Evolutionary conservation across 352 stramenopile genomes (phyloP).

Genomic region (Globisporangium radiosum): DNA sequence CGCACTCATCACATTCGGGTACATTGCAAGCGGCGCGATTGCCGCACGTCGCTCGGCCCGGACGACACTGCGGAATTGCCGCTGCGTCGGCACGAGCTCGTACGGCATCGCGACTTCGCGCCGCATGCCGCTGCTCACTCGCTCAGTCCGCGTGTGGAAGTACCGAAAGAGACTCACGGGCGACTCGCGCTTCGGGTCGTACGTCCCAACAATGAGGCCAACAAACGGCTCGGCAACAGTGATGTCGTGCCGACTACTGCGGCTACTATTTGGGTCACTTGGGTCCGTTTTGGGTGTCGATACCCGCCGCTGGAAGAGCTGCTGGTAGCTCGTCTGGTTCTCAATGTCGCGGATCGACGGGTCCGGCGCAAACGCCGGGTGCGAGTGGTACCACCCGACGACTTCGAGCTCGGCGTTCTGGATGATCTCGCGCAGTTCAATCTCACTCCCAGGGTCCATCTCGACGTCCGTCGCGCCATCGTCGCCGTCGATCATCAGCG

Average conservation of each 20-base stretch:
- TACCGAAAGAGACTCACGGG: constrained; percentile 80
- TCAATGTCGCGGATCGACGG: constrained; percentile 92
- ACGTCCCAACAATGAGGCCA: constrained; percentile 92
- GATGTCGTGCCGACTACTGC: constrained; percentile 3
- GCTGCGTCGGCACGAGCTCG: constrained; percentile 47
- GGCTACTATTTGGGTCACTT: constrained; percentile 2
- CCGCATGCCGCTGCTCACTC: constrained; percentile 43
- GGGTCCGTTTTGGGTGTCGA: background rate
- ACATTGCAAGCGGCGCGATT: constrained; percentile 27
- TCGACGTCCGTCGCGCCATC: constrained; percentile 92
- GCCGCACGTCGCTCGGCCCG: constrained; percentile 31
- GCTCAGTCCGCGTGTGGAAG: constrained; percentile 71
- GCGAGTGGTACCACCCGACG: constrained; percentile 94
- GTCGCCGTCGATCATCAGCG: constrained; percentile 82
- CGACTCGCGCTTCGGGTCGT: constrained; percentile 75
- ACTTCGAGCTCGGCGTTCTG: constrained; percentile 83
- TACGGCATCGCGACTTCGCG: constrained; percentile 65
- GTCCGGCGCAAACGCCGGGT: constrained; percentile 90
- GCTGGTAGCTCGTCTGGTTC: constrained; percentile 92
- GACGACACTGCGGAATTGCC: constrained; percentile 44
- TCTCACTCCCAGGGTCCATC: constrained; percentile 91
- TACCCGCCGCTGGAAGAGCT: constrained; percentile 71
- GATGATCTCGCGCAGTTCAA: constrained; percentile 89
- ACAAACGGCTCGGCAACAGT: constrained; percentile 84
- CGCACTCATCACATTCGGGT: constrained; percentile 27